Evolutionary conservation across 2,329 filamentous ascomycete species (phyloP).

Genomic region (Fusarium foetens): DNA sequence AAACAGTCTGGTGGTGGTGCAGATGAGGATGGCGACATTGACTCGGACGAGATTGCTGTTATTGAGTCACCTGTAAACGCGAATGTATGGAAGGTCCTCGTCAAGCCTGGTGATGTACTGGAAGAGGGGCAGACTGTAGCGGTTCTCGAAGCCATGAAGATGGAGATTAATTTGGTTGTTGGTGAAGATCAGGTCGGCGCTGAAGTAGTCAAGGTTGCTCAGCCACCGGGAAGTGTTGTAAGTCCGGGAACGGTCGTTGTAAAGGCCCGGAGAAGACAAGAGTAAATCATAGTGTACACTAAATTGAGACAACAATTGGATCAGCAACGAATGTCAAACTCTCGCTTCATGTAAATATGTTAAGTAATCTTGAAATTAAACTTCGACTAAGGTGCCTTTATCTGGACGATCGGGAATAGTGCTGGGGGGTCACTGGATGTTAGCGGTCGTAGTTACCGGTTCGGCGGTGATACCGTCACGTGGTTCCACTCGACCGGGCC

Average conservation of each 20-base stretch:
- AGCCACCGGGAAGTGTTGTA: not conserved
- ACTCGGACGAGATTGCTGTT: not conserved
- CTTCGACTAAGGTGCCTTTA: not conserved
- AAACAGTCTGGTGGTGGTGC: not conserved
- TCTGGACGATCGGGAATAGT: not conserved
- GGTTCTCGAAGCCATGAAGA: slow-evolving; percentile 3
- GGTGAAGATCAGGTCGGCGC: not conserved
- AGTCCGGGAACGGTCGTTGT: not conserved
- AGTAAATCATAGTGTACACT: not conserved
- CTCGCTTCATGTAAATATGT: not conserved
- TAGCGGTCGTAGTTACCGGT: not conserved
- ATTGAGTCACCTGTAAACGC: not conserved
- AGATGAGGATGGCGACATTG: not conserved
- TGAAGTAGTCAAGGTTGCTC: not conserved
- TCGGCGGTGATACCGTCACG: not conserved
- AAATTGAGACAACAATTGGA: not conserved
- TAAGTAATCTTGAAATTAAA: not conserved
- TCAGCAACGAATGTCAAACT: not conserved
- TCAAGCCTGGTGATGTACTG: not conserved
- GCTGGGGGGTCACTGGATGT: not conserved
- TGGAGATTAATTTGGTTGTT: slow-evolving; percentile 1
- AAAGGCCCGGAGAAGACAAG: not conserved
- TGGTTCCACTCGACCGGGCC: slow-evolving; percentile 3
- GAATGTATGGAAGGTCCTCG: not conserved
- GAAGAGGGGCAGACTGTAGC: not conserved